Evolutionary conservation across 257 asterid species (phyloP).

Genomic region (Capsicum pubescens): DNA sequence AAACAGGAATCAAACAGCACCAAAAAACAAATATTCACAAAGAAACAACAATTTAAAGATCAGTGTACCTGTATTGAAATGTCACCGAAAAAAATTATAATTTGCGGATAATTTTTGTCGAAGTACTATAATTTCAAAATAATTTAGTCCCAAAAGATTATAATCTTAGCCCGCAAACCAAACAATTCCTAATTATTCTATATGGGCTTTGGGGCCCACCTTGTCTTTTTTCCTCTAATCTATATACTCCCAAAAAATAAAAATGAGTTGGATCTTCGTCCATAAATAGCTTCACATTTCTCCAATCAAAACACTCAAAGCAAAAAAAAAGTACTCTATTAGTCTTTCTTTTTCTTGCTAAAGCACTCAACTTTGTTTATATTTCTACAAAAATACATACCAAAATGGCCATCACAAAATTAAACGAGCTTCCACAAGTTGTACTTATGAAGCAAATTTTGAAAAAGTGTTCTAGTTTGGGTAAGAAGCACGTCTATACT

Average conservation of each 20-base stretch:
- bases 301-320: neutral
- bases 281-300: constrained; percentile 50
- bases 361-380: neutral
- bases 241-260: neutral
- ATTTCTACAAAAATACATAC: neutral
- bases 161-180: no score
- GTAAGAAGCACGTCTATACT: neutral
- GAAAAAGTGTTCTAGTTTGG: constrained; percentile 27
- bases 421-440: constrained; percentile 28
- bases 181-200: no score
- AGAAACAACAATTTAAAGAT: no score
- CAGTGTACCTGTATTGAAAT: no score
- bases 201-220: constrained; percentile 20
- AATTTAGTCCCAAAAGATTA: neutral
- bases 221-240: neutral
- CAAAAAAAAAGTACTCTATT: neutral
- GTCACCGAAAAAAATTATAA: no score
- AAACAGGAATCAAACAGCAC: constrained; percentile 28
- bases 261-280: constrained; percentile 22
- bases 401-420: constrained; percentile 38
- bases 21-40: constrained; percentile 43
- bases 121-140: no score
- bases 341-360: neutral
- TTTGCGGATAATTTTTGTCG: no score
- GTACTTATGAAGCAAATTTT: constrained; percentile 27